Evolutionary conservation across 1,284 basidiomycete genomes (phyloP).

Genomic region (Testicularia cyperi): DNA sequence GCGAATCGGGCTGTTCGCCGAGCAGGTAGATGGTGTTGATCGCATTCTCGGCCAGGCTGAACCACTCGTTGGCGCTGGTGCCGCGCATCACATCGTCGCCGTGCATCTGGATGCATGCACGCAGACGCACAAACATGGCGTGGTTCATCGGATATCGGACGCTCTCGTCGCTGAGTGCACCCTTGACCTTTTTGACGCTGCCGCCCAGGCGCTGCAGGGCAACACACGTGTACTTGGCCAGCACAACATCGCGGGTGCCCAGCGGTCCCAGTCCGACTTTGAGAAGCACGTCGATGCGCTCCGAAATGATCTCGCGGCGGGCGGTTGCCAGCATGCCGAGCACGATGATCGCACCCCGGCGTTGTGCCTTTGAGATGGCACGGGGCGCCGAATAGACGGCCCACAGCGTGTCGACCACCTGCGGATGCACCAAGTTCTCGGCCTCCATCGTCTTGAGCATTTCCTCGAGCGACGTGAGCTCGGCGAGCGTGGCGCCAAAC

Average conservation of each 20-base stretch:
- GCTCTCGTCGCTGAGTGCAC: constrained; percentile 74
- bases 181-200: constrained; percentile 95
- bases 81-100: constrained; percentile 27
- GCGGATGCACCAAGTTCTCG: constrained; percentile 75
- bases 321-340: constrained; percentile 93
- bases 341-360: constrained; percentile 89
- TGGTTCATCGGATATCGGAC: constrained; percentile 86
- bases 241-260: constrained; percentile 74
- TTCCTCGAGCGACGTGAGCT: constrained; percentile 92
- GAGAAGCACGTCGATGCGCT: constrained; percentile 80
- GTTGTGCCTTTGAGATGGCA: constrained; percentile 71
- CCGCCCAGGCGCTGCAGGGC: constrained; percentile 89
- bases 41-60: constrained; percentile 91
- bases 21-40: constrained; percentile 94
- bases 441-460: constrained; percentile 91
- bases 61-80: constrained; percentile 63
- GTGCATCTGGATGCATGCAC: constrained; percentile 64
- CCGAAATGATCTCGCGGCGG: constrained; percentile 78
- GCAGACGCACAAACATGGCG: constrained; percentile 78
- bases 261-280: constrained; percentile 82
- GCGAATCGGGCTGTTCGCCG: constrained; percentile 85
- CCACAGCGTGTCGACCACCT: constrained; percentile 89
- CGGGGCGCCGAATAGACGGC: constrained; percentile 71
- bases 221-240: constrained; percentile 90
- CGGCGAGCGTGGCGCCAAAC: constrained; percentile 77